These are phyloP conservation scores for Colletotrichum sp. DNA, from an alignment of 2,329 filamentous ascomycete species.

Conservation along the genomic window DNA sequence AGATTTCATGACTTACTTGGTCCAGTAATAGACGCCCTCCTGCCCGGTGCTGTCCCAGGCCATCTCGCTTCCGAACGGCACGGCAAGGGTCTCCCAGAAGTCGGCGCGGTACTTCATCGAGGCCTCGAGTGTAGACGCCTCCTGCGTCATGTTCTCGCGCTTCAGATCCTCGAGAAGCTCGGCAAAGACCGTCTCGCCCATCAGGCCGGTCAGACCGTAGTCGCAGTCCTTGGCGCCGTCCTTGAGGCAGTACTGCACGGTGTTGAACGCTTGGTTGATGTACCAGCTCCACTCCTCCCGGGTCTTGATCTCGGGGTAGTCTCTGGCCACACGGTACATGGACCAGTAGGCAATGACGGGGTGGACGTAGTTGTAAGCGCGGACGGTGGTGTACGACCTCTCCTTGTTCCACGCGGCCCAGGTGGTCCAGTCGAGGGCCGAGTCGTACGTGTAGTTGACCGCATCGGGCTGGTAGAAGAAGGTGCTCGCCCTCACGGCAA, in stretches of 20 bases:
- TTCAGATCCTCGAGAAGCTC: conserved; percentile 56
- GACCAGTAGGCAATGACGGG: conserved; percentile 62
- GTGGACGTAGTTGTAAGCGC: conserved; percentile 66
- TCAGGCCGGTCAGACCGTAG: conserved; percentile 55
- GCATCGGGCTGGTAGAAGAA: conserved; percentile 60
- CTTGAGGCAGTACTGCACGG: conserved; percentile 44
- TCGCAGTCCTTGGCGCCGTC: conserved; percentile 34
- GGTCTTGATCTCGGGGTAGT: conserved; percentile 46
- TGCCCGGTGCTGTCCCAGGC: conserved; percentile 68
- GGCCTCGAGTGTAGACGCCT: conserved; percentile 38
- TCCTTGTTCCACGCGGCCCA: conserved; percentile 33
- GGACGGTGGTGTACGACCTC: conserved; percentile 48
- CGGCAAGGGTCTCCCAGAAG: conserved; percentile 53
- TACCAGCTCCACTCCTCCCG: conserved; percentile 55
- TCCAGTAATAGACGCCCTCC: conserved; percentile 66
- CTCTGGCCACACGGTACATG: conserved; percentile 58
- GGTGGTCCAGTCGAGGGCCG: conserved; percentile 46
- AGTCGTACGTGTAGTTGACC: conserved; percentile 48
- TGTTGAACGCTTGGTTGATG: conserved; percentile 57
- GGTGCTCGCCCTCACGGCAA: conserved; percentile 51
- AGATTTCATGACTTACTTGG: conserved; percentile 37
- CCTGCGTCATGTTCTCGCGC: conserved; percentile 42
- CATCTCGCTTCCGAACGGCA: conserved; percentile 66
- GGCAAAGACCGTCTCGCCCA: conserved; percentile 65
- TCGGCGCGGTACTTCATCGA: conserved; percentile 55